A percentile compares a stretch with the other conserved stretches of the same genome.
Evolutionary conservation across 2,329 filamentous ascomycete genomes (phyloP).

Genomic region (Aureobasidium vineae): DNA sequence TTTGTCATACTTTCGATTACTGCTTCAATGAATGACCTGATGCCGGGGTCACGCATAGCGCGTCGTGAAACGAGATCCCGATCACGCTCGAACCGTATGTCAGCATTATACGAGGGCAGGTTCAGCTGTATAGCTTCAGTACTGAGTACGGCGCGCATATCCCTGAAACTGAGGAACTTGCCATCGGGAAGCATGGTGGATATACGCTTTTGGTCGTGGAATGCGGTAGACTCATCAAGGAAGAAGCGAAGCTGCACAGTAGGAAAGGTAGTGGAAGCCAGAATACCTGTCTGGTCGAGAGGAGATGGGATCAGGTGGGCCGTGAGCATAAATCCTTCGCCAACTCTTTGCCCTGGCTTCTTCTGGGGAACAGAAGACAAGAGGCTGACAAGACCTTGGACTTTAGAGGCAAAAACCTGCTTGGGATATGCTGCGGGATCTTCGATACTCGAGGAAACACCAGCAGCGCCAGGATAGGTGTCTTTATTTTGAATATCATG

Average conservation of each 20-base stretch:
- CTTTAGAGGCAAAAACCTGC: background rate
- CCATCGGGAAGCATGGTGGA: background rate
- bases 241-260: slow-evolving; percentile 19
- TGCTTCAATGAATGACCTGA: slow-evolving; percentile 23
- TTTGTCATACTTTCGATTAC: slow-evolving; percentile 15
- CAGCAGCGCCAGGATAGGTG: background rate
- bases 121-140: slow-evolving; percentile 5
- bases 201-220: background rate
- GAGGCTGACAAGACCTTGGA: background rate
- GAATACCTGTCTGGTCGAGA: slow-evolving; percentile 1
- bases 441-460: background rate
- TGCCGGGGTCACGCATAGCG: background rate
- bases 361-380: background rate
- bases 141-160: slow-evolving; percentile 13
- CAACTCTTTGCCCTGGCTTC: background rate
- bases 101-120: slow-evolving; percentile 24
- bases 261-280: background rate
- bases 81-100: slow-evolving; percentile 23
- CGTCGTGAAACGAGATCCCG: background rate
- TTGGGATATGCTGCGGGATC: background rate
- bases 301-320: slow-evolving; percentile 27
- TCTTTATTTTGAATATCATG: background rate
- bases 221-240: background rate
- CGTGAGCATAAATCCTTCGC: background rate
- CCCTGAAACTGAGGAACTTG: background rate